Evolutionary conservation across 129 eudicot species (phyloP).

Genomic region (Centella asiatica): DNA sequence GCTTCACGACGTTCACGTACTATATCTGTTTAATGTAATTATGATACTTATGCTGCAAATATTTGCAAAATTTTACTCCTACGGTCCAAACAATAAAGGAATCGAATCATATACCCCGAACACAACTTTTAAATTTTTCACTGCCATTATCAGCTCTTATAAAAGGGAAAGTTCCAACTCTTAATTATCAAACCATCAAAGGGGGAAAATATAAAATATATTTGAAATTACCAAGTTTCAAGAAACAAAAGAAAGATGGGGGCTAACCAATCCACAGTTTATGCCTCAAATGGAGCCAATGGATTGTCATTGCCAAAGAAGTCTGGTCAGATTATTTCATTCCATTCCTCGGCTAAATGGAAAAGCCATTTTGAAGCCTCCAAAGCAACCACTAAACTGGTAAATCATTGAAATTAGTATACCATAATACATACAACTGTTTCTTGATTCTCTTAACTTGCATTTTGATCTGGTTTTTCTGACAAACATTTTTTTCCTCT

Average conservation of each 20-base stretch:
- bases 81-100: not conserved
- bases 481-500: no score
- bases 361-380: constrained; percentile 41
- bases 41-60: not conserved
- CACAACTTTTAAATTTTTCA: not conserved
- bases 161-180: not conserved
- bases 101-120: not conserved
- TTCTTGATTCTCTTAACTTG: not conserved
- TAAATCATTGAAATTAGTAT: constrained; percentile 10
- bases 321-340: constrained; percentile 27
- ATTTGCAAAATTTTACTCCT: not conserved
- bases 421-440: not conserved
- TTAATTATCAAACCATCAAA: not conserved
- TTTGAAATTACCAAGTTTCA: not conserved
- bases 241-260: constrained; percentile 9
- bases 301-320: constrained; percentile 2
- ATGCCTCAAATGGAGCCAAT: not conserved
- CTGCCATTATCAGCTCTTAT: not conserved
- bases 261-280: not conserved
- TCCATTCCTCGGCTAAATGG: constrained; percentile 56
- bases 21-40: not conserved
- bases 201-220: not conserved
- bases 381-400: constrained; percentile 52
- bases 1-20: not conserved
- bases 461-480: no score